Base-by-base conservation (phyloP, 2,329 filamentous ascomycete species). In the Trichothecium sympodiale region DNA sequence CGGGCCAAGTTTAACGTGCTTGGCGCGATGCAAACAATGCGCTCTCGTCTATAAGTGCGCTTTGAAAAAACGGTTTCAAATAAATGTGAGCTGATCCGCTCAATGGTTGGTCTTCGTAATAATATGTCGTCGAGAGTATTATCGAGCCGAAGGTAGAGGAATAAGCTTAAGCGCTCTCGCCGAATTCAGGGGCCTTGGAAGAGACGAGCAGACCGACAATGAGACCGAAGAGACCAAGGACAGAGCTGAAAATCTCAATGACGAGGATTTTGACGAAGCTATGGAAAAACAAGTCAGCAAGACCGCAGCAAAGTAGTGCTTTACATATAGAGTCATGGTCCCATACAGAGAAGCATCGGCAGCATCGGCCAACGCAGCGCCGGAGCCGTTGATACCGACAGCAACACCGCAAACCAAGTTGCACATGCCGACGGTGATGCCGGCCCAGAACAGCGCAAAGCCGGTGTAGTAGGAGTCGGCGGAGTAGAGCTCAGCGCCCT, bases 211-310 rank as follows among this genome's bases (percentile, higher is more conserved):
- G 73, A 31, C 93, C 91, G 47, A 98, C 80, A 53, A 98, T 98
- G 44, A 98, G 72, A 40, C 91, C 93, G 53, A 98, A 98, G 4
- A 98, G 77, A 44, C 93, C 91, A 9, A 98, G 72, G 33, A 98
- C 89, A 29, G 89, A 96, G 57, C 88, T 95, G 70, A 98, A 98
- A 58, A 98, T 98, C 63, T 98, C 93, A 53, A 98, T 93, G 48
- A 98, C 89, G 35, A 98, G 78, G 48, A 98, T 94, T 67, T 94
- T 95, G 63, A 98, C 89, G 62, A 98, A 98, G 37, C 88, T 94
- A 28, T 5, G 28, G 28, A 29, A 29, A n/a, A 29, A 16, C 5
- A 13, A 13, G 28, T n/a, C 7, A 29, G 13, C 28, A 29, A 13
- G 28, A n/a, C n/a, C n/a, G n/a, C n/a, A n/a, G n/a, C n/a, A n/a